These are phyloP conservation scores for Neophaeococcomyces mojaviensis DNA, from an alignment of 2,329 filamentous ascomycete genomes.

Conservation along the genomic window DNA sequence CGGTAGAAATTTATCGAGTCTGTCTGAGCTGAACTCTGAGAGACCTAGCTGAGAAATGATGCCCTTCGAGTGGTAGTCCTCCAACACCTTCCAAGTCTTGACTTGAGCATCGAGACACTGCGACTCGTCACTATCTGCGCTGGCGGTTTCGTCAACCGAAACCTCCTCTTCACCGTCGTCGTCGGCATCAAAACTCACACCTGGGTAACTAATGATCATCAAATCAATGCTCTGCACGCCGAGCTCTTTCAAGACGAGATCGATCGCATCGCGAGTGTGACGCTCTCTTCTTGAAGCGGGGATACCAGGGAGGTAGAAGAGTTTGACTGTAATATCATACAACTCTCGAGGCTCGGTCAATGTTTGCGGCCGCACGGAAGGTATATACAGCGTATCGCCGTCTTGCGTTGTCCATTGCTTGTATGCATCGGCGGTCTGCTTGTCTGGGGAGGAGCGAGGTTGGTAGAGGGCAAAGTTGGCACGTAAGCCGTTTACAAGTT, in stretches of 20 bases:
- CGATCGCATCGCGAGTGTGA: slow-evolving; percentile 70
- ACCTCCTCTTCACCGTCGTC: slow-evolving; percentile 64
- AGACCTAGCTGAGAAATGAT: slow-evolving; percentile 71
- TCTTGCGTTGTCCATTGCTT: slow-evolving; percentile 61
- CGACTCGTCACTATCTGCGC: slow-evolving; percentile 30
- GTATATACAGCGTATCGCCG: slow-evolving; percentile 61
- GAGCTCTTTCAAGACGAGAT: slow-evolving; percentile 72
- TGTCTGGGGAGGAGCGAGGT: slow-evolving; percentile 37
- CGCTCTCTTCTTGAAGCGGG: slow-evolving; percentile 56
- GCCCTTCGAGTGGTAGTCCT: slow-evolving; percentile 63
- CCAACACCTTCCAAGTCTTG: slow-evolving; percentile 61
- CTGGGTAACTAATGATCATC: slow-evolving; percentile 86
- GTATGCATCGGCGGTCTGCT: slow-evolving; percentile 17
- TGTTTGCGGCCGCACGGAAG: slow-evolving; percentile 64
- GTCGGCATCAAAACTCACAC: slow-evolving; percentile 86
- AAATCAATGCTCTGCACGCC: slow-evolving; percentile 71
- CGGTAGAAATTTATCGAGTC: slow-evolving; percentile 68
- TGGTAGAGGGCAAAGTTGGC: slow-evolving; percentile 73
- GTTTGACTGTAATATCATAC: slow-evolving; percentile 92
- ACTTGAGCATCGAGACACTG: slow-evolving; percentile 56
- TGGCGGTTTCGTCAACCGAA: slow-evolving; percentile 42
- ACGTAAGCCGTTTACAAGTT: slow-evolving; percentile 80
- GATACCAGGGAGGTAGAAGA: slow-evolving; percentile 80
- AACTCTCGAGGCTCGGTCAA: slow-evolving; percentile 72
- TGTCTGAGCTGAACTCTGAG: slow-evolving; percentile 82